Percentiles rank a stretch among this genome's conserved stretches.
phyloP scores from a whole-genome alignment of 2,329 filamentous ascomycete genomes.

The Cladosporium sp. region DNA sequence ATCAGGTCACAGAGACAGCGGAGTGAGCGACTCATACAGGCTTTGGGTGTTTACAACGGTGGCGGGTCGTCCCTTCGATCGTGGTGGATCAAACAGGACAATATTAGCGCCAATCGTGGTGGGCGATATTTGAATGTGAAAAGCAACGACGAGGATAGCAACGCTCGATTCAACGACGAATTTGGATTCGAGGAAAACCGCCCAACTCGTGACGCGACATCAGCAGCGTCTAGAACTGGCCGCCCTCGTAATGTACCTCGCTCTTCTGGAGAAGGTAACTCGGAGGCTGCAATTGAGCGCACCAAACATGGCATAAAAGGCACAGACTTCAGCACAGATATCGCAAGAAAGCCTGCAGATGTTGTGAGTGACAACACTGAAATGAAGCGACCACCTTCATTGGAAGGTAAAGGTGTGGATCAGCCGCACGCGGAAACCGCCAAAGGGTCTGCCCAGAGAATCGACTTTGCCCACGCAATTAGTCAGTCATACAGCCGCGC shows the following conservation, averaged over 20 bases:
- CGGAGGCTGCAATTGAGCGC: not conserved
- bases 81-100: slow-evolving; percentile 28
- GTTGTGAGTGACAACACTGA: too few species aligned
- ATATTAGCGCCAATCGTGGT: not conserved
- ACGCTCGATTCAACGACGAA: slow-evolving; percentile 17
- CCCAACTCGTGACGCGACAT: not conserved
- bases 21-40: slow-evolving; percentile 52
- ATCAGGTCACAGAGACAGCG: slow-evolving; percentile 49
- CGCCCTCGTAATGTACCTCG: not conserved
- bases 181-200: slow-evolving; percentile 14
- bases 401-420: not conserved
- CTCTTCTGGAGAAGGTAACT: not conserved
- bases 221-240: not conserved
- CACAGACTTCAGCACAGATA: not conserved
- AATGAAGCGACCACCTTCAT: too few species aligned
- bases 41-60: slow-evolving; percentile 46
- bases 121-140: not conserved
- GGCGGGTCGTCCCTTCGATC: slow-evolving; percentile 23
- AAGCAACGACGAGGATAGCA: not conserved
- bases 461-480: not conserved
- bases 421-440: not conserved
- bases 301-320: not conserved
- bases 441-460: not conserved
- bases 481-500: slow-evolving; percentile 41
- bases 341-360: not conserved